Conservation (phyloP, 208 protist genomes). For the Crithidia acanthocephali region DNA sequence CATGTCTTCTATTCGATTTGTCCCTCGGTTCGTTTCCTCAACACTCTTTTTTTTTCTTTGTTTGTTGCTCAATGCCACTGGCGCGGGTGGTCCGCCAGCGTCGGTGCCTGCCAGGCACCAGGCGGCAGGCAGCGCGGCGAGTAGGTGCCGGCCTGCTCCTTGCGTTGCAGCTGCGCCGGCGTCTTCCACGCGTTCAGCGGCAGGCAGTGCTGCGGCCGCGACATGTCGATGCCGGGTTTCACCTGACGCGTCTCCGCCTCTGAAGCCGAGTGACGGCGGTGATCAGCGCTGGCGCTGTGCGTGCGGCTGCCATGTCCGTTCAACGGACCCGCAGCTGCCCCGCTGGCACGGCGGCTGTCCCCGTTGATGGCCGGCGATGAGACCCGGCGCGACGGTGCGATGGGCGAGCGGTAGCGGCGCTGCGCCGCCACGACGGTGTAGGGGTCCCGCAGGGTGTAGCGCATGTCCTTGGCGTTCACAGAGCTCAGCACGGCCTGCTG, state of each 20-base stretch:
- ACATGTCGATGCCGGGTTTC: constrained; percentile 27
- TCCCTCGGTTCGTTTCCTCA: too few relatives aligned
- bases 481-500: constrained; percentile 24
- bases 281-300: not conserved
- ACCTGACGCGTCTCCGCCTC: not conserved
- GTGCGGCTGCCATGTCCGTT: not conserved
- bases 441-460: constrained; percentile 38
- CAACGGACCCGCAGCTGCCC: not conserved
- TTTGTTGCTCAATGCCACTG: constrained; percentile 28
- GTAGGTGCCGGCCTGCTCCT: constrained; percentile 5
- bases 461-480: constrained; percentile 26
- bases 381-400: constrained; percentile 14
- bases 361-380: not conserved
- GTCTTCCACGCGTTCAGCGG: constrained; percentile 26
- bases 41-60: not conserved
- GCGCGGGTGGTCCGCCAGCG: constrained; percentile 21
- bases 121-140: constrained; percentile 13
- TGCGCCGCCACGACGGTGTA: constrained; percentile 44
- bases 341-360: not conserved
- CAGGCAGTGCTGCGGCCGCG: constrained; percentile 22
- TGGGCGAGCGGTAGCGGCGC: constrained; percentile 38
- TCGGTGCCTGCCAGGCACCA: constrained; percentile 12
- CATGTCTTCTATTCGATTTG: too few relatives aligned
- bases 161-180: constrained; percentile 17
- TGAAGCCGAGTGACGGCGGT: constrained; percentile 9